These are phyloP conservation scores for Combretum micranthum DNA, from an alignment of 345 rosid genomes.

Conservation along the genomic window DNA sequence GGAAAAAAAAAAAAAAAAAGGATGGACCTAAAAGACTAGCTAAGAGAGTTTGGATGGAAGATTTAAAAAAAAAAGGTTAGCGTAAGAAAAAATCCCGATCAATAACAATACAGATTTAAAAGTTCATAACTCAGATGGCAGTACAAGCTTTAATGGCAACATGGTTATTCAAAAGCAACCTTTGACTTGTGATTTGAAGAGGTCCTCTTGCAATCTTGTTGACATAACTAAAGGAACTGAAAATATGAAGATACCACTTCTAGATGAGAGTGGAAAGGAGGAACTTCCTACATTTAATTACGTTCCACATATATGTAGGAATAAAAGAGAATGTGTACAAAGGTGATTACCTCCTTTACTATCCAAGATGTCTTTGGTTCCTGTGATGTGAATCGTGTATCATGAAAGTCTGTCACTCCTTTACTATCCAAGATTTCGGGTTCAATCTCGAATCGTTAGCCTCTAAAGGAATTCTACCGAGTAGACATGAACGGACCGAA, in stretches of 20 bases:
- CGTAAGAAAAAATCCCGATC: conserved; percentile 4
- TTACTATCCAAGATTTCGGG: too few species aligned
- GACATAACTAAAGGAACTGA: conserved; percentile 61
- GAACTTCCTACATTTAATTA: conserved; percentile 52
- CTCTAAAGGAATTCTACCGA: too few species aligned
- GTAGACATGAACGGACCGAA: too few species aligned
- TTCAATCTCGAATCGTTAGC: too few species aligned
- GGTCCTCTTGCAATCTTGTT: conserved; percentile 3
- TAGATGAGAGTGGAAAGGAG: conserved; percentile 41
- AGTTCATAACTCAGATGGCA: conserved; percentile 18
- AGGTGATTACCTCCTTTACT: too few species aligned
- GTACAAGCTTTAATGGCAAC: conserved; percentile 10
- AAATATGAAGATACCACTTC: conserved; percentile 53
- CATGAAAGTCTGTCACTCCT: too few species aligned
- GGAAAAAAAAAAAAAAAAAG: too few species aligned
- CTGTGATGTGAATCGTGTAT: too few species aligned
- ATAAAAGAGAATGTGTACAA: too few species aligned
- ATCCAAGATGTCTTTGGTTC: too few species aligned
- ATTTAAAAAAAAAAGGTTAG: conserved; percentile 13
- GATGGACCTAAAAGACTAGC: conserved; percentile 17
- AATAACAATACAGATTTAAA: conserved; percentile 6
- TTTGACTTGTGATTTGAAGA: conserved; percentile 16
- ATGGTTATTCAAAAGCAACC: conserved; percentile 9
- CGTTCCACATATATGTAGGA: conserved; percentile 59
- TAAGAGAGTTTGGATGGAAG: conserved; percentile 18